Evolutionary conservation across 2,329 filamentous ascomycete genomes (phyloP), one percentile per base, ranked within the genome.

Genomic region (Thelonectria rubi): DNA sequence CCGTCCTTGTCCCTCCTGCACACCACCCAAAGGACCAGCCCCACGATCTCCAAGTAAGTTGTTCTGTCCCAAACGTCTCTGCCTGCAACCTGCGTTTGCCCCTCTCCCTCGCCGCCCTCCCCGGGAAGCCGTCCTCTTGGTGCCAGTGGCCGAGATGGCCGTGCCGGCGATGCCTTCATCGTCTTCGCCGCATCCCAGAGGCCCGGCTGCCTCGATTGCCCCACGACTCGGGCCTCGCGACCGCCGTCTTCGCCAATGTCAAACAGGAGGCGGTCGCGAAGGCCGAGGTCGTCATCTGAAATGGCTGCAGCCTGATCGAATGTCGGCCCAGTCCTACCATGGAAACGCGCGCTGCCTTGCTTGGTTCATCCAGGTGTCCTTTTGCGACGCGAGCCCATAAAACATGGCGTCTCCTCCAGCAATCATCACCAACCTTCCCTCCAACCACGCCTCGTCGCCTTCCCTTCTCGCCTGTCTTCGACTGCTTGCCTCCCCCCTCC

Each of bases 1-100:
- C 72, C 69, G 66, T 72, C 69, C 68, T 71, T 69, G 69, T 71
- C 59, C 49, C 47, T 68, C 69, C 69, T 71, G 69, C 69, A 71
- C 65, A 69, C 70, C 71, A 69, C 69, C 65, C 56, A 65, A 69
- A 71, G 71, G 70, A 72, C 68, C 54, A 37, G 60, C 63, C 69
- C 70, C 69, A 71, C 69, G 69, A 63, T 59, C 65, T 68, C 66
- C 64, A 69, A 49, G 69, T 71, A 71, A 71, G 69, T 71, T 59
- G 58, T 67, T 53, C 24, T 58, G 42, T 62, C 69, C n/a, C 15
- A 5, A 21, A 24, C 24, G 12, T 9, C 58, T 58, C 34, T 57
- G 47, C 45, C 15, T 58, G 60, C 60, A 58, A n/a, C 46, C 30
- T 40, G 17, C 48, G 26, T 26, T 30, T 30, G 26, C 26, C 10